phyloP scores from a whole-genome alignment of 768 basidiomycete species.

The Lanmaoa rubissima region DNA sequence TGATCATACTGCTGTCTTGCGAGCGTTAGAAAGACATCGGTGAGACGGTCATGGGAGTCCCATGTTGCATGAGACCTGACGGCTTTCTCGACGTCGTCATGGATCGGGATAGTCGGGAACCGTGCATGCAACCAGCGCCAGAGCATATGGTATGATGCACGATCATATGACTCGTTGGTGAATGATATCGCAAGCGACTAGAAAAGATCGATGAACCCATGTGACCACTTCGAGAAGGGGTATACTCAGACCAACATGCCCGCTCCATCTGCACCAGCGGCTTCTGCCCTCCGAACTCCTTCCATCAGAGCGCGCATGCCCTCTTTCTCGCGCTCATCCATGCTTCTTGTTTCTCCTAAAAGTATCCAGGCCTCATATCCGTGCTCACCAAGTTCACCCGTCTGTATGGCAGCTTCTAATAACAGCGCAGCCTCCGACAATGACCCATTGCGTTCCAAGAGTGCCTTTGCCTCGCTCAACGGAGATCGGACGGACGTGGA shows the following conservation, averaged over 20 bases:
- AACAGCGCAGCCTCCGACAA: slow-evolving; percentile 83
- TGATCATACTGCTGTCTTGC: slow-evolving; percentile 80
- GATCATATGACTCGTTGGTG: slow-evolving; percentile 90
- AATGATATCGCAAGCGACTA: slow-evolving; percentile 95
- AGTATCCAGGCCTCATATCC: slow-evolving; percentile 92
- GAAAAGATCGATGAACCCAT: slow-evolving; percentile 8
- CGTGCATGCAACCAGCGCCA: slow-evolving; percentile 78
- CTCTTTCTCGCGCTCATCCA: slow-evolving; percentile 85
- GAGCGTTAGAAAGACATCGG: slow-evolving; percentile 77
- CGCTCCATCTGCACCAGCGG: slow-evolving; percentile 56
- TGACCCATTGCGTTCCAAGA: slow-evolving; percentile 79
- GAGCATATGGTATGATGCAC: slow-evolving; percentile 81
- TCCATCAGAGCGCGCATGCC: slow-evolving; percentile 78
- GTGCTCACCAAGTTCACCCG: slow-evolving; percentile 74
- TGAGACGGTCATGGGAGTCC: slow-evolving; percentile 78
- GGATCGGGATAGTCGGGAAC: slow-evolving; percentile 54
- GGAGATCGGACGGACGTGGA: slow-evolving; percentile 45
- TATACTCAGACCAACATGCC: slow-evolving; percentile 67
- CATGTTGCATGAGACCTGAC: slow-evolving; percentile 62
- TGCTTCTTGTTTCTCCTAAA: slow-evolving; percentile 83
- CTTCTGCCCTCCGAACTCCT: slow-evolving; percentile 66
- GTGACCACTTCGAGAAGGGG: background rate
- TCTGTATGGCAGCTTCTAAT: slow-evolving; percentile 88
- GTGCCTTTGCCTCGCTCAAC: slow-evolving; percentile 69
- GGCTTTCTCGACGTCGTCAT: slow-evolving; percentile 55